A percentile compares a stretch with the other conserved stretches of the same genome.
Evolutionary conservation across 164 flowering plant genomes (phyloP).

Genomic region (Kingdonia uniflora): DNA sequence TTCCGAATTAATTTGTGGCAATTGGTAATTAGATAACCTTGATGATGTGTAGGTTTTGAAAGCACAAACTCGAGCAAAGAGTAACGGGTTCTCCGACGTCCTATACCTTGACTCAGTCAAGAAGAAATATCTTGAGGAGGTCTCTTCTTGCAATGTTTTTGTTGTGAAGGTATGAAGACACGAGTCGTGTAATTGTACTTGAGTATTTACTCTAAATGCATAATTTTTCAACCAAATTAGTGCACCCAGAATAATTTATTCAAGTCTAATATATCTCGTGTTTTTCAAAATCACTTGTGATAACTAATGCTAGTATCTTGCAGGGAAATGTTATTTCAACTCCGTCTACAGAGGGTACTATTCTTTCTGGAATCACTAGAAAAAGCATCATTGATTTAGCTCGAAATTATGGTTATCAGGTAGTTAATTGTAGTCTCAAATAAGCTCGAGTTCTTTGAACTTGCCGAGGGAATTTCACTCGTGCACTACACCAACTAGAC

Average conservation of each 20-base stretch:
- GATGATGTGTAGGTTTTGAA: conserved; percentile 58
- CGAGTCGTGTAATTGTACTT: not conserved
- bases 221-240: too few species aligned
- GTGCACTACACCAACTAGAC: too few species aligned
- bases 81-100: conserved; percentile 60
- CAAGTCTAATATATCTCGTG: not conserved
- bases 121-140: conserved; percentile 54
- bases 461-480: not conserved
- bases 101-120: conserved; percentile 47
- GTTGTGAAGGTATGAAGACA: conserved; percentile 43
- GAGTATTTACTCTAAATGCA: not conserved
- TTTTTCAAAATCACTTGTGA: not conserved
- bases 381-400: conserved; percentile 77
- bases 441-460: too few species aligned
- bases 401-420: conserved; percentile 56
- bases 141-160: conserved; percentile 60
- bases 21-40: too few species aligned
- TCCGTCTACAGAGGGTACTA: conserved; percentile 64
- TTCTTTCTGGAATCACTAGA: conserved; percentile 72
- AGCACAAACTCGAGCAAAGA: conserved; percentile 38
- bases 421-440: conserved; percentile 10
- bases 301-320: not conserved
- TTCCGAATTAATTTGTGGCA: too few species aligned
- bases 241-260: not conserved
- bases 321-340: conserved; percentile 65